Evolutionary conservation across 78 protist genomes (phyloP).

Genomic region (Parvularia atlantis): DNA sequence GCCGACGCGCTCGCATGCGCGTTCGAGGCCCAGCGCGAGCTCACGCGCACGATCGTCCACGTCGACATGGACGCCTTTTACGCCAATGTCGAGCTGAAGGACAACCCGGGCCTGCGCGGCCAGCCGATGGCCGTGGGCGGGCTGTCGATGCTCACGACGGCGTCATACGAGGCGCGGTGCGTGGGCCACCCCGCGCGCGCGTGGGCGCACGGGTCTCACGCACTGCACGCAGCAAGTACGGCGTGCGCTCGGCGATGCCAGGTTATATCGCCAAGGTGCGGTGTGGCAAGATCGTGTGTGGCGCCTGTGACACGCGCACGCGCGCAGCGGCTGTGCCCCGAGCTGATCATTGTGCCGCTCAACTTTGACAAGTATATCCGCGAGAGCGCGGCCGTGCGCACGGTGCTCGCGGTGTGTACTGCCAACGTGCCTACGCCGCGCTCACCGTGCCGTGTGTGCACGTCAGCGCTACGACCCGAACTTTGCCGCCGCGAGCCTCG

Average conservation of each 20-base stretch:
- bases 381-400: neutral
- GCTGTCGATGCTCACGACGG: conserved; percentile 44
- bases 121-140: conserved; percentile 62
- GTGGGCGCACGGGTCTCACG: too few species aligned
- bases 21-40: neutral
- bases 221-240: too few species aligned
- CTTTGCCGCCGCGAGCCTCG: neutral
- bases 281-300: too few species aligned
- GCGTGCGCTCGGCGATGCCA: conserved; percentile 70
- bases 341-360: conserved; percentile 12
- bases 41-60: conserved; percentile 18
- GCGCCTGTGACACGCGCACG: neutral
- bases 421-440: too few species aligned
- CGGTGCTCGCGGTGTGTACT: conserved; percentile 15
- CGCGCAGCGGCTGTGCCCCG: conserved; percentile 13
- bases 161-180: conserved; percentile 56
- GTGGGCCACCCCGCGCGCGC: too few species aligned
- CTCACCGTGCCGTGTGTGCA: too few species aligned
- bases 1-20: neutral
- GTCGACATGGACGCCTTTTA: conserved; percentile 65
- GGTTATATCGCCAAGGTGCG: conserved; percentile 21
- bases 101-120: conserved; percentile 34
- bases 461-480: neutral
- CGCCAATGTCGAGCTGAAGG: conserved; percentile 45
- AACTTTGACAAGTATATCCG: conserved; percentile 11